Conservation (phyloP, 306 rosid species). For the Mimosa pudica region DNA sequence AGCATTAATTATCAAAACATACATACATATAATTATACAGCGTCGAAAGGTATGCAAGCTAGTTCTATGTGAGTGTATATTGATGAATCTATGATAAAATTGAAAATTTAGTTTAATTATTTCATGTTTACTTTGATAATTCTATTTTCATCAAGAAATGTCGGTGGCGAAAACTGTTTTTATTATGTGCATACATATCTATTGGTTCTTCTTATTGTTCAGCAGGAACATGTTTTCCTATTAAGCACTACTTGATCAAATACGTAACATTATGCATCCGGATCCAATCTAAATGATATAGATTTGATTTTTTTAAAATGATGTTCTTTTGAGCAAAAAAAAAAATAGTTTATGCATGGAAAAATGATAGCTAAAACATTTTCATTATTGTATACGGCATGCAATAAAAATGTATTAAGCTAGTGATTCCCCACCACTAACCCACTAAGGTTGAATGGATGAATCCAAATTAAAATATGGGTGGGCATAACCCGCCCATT, state of each 20-base stretch:
- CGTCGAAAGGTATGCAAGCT: conserved; percentile 35
- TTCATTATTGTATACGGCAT: not conserved
- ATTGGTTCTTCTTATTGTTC: not conserved
- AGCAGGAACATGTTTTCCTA: too few relatives aligned
- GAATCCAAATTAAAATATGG: not conserved
- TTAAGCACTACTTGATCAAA: too few relatives aligned
- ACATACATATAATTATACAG: not conserved
- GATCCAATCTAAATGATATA: too few relatives aligned
- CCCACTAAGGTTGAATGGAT: not conserved
- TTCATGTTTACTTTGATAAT: not conserved
- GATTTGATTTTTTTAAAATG: too few relatives aligned
- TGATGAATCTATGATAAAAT: too few relatives aligned
- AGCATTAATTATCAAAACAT: conserved; percentile 13
- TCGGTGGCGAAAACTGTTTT: not conserved
- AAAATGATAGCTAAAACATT: too few relatives aligned
- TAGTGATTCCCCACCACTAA: not conserved
- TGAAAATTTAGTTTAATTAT: not conserved
- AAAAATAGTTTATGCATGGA: too few relatives aligned
- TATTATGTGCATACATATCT: not conserved
- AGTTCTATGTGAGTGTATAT: not conserved
- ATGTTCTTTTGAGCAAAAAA: too few relatives aligned
- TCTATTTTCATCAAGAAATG: not conserved
- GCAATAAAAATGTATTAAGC: not conserved
- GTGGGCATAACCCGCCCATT: not conserved
- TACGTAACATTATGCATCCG: too few relatives aligned